Percentiles rank a stretch among this genome's conserved stretches.
These are phyloP conservation scores for Aspergillus sp. DNA, from an alignment of 2,329 filamentous ascomycete species.

Conservation along the genomic window DNA sequence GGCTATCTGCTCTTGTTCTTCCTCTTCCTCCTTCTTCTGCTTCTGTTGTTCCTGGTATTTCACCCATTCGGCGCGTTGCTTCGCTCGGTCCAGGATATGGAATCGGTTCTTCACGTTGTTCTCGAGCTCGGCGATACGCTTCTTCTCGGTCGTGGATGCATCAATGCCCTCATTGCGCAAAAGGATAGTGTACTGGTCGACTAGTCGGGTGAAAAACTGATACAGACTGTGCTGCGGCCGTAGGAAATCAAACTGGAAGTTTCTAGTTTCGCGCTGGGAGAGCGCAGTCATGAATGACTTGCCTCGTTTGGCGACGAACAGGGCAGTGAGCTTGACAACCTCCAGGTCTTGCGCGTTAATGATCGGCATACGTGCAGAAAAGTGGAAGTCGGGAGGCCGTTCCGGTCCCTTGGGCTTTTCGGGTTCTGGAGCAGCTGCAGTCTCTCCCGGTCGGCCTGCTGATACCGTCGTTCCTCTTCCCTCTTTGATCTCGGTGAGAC, in stretches of 20 bases:
- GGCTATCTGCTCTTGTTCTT: constrained; percentile 72
- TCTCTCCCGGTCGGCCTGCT: constrained; percentile 69
- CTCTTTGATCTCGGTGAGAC: constrained; percentile 77
- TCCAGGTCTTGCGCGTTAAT: constrained; percentile 92
- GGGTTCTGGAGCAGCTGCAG: constrained; percentile 49
- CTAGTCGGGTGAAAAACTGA: constrained; percentile 87
- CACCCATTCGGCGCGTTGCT: constrained; percentile 81
- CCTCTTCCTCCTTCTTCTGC: constrained; percentile 82
- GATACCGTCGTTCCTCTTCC: constrained; percentile 77
- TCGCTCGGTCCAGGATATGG: constrained; percentile 74
- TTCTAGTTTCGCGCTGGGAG: constrained; percentile 82
- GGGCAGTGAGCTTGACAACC: constrained; percentile 70
- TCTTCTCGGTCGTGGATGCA: constrained; percentile 68
- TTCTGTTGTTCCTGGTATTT: constrained; percentile 83
- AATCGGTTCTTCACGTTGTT: constrained; percentile 76
- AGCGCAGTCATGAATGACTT: constrained; percentile 87
- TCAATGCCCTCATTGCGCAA: constrained; percentile 66
- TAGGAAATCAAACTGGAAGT: constrained; percentile 94
- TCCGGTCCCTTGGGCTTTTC: constrained; percentile 78
- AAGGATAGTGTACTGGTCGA: constrained; percentile 89
- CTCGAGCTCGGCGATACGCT: constrained; percentile 69
- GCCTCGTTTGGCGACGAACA: constrained; percentile 91
- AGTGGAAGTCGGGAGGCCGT: constrained; percentile 82
- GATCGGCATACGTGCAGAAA: constrained; percentile 94
- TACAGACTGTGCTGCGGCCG: constrained; percentile 93